A percentile compares a stretch with the other conserved stretches of the same genome.
phyloP scores from a whole-genome alignment of 768 basidiomycete genomes.

The Scleroderma citrinum region DNA sequence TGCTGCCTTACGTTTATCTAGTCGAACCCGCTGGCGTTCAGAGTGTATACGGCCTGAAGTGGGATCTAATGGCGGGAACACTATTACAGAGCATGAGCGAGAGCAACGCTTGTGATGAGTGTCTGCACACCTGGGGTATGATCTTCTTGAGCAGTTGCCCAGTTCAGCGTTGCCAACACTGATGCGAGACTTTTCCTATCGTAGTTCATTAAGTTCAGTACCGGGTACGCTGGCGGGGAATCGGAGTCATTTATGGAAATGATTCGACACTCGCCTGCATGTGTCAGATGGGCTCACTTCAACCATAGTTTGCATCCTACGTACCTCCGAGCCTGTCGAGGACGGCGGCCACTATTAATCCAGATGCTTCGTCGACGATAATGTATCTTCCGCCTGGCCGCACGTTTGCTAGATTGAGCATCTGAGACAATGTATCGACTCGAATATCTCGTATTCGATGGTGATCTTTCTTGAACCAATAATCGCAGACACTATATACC shows the following conservation, averaged over 20 bases:
- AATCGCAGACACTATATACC: conserved; percentile 79
- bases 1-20: conserved; percentile 74
- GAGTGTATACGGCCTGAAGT: conserved; percentile 56
- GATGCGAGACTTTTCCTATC: conserved; percentile 43
- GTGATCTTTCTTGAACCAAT: conserved; percentile 85
- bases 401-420: conserved; percentile 78
- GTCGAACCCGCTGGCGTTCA: conserved; percentile 62
- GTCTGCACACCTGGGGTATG: conserved; percentile 55
- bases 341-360: conserved; percentile 78
- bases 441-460: conserved; percentile 78
- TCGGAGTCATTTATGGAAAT: conserved; percentile 86
- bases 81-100: conserved; percentile 28
- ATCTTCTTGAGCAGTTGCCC: conserved; percentile 81
- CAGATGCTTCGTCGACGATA: conserved; percentile 88
- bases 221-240: conserved; percentile 87
- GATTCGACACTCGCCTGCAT: conserved; percentile 68
- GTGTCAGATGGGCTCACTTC: conserved; percentile 3
- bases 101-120: neutral
- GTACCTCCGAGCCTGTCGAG: conserved; percentile 83
- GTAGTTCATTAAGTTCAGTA: conserved; percentile 85
- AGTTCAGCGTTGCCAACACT: conserved; percentile 71
- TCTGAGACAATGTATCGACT: conserved; percentile 82
- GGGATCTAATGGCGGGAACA: conserved; percentile 54
- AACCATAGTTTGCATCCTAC: conserved; percentile 7
- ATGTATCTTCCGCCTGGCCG: conserved; percentile 84